phyloP scores from a whole-genome alignment of 495 filamentous ascomycete genomes.

The Annulohypoxylon moriforme region DNA sequence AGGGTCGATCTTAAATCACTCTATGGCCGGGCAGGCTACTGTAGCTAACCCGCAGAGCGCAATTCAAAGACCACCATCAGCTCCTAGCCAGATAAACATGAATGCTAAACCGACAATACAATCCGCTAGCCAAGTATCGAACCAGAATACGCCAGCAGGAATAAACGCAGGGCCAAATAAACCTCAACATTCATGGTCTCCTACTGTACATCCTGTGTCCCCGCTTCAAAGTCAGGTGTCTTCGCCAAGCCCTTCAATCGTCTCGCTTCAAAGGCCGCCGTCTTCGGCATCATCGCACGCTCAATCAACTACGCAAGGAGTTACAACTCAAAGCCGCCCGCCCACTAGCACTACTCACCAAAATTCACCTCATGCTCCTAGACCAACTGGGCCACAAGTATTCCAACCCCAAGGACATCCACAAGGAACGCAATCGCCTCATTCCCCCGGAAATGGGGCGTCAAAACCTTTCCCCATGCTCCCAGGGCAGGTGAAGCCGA shows the following conservation, averaged over 20 bases:
- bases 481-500: constrained; percentile 45
- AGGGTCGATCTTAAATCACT: background rate
- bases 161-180: constrained; percentile 15
- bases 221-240: constrained; percentile 48
- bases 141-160: constrained; percentile 14
- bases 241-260: constrained; percentile 42
- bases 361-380: constrained; percentile 16
- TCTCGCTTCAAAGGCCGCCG: constrained; percentile 42
- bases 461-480: constrained; percentile 47
- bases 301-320: constrained; percentile 19
- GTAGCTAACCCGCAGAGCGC: constrained; percentile 5
- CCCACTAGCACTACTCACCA: constrained; percentile 11
- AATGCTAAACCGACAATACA: constrained; percentile 11
- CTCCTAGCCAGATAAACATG: constrained; percentile 1
- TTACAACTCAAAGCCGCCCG: constrained; percentile 4
- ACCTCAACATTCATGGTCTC: constrained; percentile 28
- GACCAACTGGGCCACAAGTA: constrained; percentile 18
- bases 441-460: constrained; percentile 3
- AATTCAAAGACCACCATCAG: constrained; percentile 11
- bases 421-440: constrained; percentile 12
- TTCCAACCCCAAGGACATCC: constrained; percentile 15
- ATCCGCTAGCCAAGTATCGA: background rate
- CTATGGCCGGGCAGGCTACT: background rate
- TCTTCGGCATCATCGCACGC: constrained; percentile 43
- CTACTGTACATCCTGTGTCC: constrained; percentile 39